phyloP scores from a whole-genome alignment of 164 flowering plant species.

The Platanus orientalis region DNA sequence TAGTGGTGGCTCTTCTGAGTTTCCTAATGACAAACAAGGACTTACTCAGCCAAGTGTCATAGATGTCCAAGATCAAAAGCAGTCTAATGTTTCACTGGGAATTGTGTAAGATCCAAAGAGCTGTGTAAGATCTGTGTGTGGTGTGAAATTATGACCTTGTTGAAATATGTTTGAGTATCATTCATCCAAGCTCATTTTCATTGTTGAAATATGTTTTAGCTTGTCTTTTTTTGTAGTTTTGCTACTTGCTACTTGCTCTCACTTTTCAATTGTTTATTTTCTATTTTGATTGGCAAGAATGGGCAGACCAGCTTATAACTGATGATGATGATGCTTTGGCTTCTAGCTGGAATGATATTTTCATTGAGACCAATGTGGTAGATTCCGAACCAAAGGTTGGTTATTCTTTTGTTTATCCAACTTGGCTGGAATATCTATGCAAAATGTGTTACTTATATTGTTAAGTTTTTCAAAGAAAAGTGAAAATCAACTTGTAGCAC shows the following conservation, averaged over 20 bases:
- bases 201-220: too few species aligned
- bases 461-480: too few species aligned
- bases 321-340: constrained; percentile 64
- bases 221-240: too few species aligned
- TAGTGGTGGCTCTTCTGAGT: constrained; percentile 33
- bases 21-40: constrained; percentile 38
- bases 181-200: too few species aligned
- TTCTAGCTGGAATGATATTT: constrained; percentile 68
- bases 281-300: constrained; percentile 80
- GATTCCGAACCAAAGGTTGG: constrained; percentile 60
- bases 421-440: background rate
- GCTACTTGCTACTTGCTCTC: too few species aligned
- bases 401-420: background rate
- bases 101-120: too few species aligned
- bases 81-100: constrained; percentile 30
- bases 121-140: too few species aligned
- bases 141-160: too few species aligned
- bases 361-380: constrained; percentile 36
- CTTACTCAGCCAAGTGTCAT: constrained; percentile 27
- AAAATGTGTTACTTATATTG: background rate
- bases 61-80: constrained; percentile 41
- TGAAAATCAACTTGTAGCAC: background rate
- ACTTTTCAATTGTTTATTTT: too few species aligned
- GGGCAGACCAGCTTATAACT: constrained; percentile 77
- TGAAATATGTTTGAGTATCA: too few species aligned